A percentile compares a stretch with the other conserved stretches of the same genome.
Conservation (phyloP, 2,329 filamentous ascomycete species). For the Diaporthe longicolla region DNA sequence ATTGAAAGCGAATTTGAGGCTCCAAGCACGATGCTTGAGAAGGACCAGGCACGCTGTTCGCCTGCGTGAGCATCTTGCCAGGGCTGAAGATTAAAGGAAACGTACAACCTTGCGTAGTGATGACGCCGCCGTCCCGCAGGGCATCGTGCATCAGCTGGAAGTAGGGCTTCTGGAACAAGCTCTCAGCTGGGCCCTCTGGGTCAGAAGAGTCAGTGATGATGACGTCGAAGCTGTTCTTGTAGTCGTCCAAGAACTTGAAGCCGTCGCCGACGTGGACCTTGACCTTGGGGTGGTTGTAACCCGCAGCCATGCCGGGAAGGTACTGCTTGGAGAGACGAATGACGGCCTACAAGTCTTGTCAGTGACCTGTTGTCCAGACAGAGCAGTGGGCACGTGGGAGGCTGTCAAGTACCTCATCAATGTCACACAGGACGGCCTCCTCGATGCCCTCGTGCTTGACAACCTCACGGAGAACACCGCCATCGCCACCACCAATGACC, state of each 20-base stretch:
- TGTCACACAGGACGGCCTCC: constrained; percentile 97
- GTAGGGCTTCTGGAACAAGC: constrained; percentile 98
- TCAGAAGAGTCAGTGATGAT: constrained; percentile 99
- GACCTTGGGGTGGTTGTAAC: constrained; percentile 94
- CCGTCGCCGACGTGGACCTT: constrained; percentile 95
- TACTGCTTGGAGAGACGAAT: constrained; percentile 99
- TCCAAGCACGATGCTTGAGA: constrained; percentile 40
- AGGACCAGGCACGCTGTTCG: constrained; percentile 52
- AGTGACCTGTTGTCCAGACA: background rate
- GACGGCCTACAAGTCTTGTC: constrained; percentile 75
- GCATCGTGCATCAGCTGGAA: constrained; percentile 94
- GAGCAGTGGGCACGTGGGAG: constrained; percentile 21
- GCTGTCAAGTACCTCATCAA: constrained; percentile 80
- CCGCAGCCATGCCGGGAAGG: constrained; percentile 92
- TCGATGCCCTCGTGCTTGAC: constrained; percentile 99
- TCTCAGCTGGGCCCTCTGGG: constrained; percentile 96
- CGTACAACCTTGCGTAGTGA: constrained; percentile 99
- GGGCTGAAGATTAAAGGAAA: constrained; percentile 71
- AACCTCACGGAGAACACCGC: constrained; percentile 96
- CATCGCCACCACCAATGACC: constrained; percentile 97
- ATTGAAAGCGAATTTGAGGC: constrained; percentile 31
- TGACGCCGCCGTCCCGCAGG: constrained; percentile 94
- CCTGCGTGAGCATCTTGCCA: constrained; percentile 48
- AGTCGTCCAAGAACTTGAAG: constrained; percentile 98
- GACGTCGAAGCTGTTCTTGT: constrained; percentile 98